Conservation (phyloP, 1,284 basidiomycete genomes). For the Cutaneotrichosporon sp. region DNA sequence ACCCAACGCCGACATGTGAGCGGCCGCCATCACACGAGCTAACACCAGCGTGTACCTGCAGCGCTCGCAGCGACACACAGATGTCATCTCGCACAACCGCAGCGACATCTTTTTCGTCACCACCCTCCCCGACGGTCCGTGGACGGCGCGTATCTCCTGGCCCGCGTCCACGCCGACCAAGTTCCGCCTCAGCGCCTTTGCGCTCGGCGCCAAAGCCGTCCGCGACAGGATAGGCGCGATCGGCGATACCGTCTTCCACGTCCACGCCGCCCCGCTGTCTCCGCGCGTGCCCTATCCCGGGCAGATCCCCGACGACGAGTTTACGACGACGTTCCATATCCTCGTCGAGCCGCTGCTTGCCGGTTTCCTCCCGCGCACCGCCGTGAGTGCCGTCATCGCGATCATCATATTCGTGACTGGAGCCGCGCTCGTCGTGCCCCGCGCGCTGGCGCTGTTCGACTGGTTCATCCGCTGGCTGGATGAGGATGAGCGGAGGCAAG, state of each 20-base stretch:
- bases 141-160: slow-evolving; percentile 40
- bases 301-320: slow-evolving; percentile 1
- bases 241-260: slow-evolving; percentile 16
- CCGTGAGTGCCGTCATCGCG: slow-evolving; percentile 21
- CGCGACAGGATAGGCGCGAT: too few species aligned
- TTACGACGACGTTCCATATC: slow-evolving; percentile 24
- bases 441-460: background rate
- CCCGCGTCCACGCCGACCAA: slow-evolving; percentile 25
- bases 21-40: background rate
- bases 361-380: slow-evolving; percentile 32
- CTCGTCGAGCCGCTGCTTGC: slow-evolving; percentile 36
- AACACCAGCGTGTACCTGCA: background rate
- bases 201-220: too few species aligned
- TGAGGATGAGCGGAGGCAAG: background rate
- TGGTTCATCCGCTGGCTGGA: background rate
- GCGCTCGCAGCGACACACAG: background rate
- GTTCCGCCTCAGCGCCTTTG: background rate
- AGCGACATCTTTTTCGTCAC: slow-evolving; percentile 22
- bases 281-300: slow-evolving; percentile 23
- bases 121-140: slow-evolving; percentile 12
- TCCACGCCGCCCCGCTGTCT: slow-evolving; percentile 20
- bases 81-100: slow-evolving; percentile 5
- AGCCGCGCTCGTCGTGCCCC: background rate
- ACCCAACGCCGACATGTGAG: background rate
- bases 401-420: slow-evolving; percentile 14